Evolutionary conservation across 352 stramenopile genomes (phyloP), one percentile per base, ranked within the genome.

Genomic region (Globisporangium recalcitrans): DNA sequence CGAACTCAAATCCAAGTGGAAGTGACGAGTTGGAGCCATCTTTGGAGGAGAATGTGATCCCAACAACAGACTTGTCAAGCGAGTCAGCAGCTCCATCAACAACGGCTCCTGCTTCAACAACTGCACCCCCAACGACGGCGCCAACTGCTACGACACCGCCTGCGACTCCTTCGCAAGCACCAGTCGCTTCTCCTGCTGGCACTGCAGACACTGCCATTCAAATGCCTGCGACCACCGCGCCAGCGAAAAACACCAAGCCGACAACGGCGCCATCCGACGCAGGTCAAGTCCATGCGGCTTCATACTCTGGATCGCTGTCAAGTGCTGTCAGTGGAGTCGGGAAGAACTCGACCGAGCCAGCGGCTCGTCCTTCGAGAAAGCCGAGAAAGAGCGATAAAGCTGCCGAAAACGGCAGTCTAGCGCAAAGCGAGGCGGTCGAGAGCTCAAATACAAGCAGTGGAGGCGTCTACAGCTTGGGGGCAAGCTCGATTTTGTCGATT

Each of bases 401-500:
- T 24, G 44, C 38, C 11, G 47, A 46, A 21, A 58, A 52, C 24
- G 53, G 47, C 3, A 61, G 34, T 2, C 52, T 75, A 46, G n/a
- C 74, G 1, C 67, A 74, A 62, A 60, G 55, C 3, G 63, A 65
- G 2, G 62, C 77, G 10, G 75, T 79, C 1, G 72, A 84, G 29
- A 75, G 72, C 74, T 60, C 79, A 63, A 70, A 76, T 69, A n/a
- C 64, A 31, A 82, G 73, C 9, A 72, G 70, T 14, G 78, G 70
- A 26, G 74, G 65, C 1, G 74, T 70, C 8, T 88, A 88, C 70
- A 85, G 65, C 51, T 68, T 92, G 56, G 79, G 72, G 22, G 73
- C 77, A 34, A 70, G 68, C 5, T 90, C 82, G 27, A 90, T 92
- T 64, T 51, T 89, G 55, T 87, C 78, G 22, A 86, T 92, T 57